These are phyloP conservation scores for Lyophyllum decastes DNA, from an alignment of 768 basidiomycete genomes.

Conservation along the genomic window DNA sequence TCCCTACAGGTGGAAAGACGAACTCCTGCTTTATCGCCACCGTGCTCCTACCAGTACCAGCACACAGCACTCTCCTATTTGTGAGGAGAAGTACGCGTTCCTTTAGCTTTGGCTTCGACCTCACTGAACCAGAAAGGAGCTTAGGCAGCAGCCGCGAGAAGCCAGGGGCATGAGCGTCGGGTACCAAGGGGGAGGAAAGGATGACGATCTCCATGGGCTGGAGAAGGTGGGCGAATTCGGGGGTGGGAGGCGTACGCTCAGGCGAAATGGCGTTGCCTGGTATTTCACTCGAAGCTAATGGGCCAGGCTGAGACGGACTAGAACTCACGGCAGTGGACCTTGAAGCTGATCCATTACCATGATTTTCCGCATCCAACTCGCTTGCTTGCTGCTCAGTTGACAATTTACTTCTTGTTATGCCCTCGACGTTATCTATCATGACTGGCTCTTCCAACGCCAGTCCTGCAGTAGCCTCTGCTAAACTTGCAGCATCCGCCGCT, in stretches of 20 bases:
- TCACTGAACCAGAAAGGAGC: conserved; percentile 12
- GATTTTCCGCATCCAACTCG: neutral
- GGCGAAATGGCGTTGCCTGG: neutral
- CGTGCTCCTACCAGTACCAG: conserved; percentile 3
- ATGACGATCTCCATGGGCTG: conserved; percentile 5
- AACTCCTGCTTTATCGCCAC: conserved; percentile 11
- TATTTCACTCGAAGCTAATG: neutral
- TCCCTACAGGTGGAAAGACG: neutral
- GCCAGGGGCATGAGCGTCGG: conserved; percentile 8
- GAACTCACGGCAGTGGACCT: neutral
- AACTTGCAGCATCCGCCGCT: neutral
- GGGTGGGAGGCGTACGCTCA: neutral
- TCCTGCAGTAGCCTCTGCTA: neutral
- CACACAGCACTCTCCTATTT: conserved; percentile 13
- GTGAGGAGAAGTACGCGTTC: conserved; percentile 14
- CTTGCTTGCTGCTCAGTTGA: neutral
- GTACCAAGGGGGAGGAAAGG: conserved; percentile 8
- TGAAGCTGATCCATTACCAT: neutral
- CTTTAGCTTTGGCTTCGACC: conserved; percentile 14
- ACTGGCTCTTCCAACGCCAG: conserved; percentile 7
- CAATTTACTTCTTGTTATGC: neutral
- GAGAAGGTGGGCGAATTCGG: conserved; percentile 8
- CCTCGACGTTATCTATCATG: conserved; percentile 2
- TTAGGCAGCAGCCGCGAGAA: conserved; percentile 10
- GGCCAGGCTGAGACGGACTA: neutral